Evolutionary conservation across 2,329 filamentous ascomycete genomes (phyloP).

Genomic region (Mycosphaerelloides madeirae): DNA sequence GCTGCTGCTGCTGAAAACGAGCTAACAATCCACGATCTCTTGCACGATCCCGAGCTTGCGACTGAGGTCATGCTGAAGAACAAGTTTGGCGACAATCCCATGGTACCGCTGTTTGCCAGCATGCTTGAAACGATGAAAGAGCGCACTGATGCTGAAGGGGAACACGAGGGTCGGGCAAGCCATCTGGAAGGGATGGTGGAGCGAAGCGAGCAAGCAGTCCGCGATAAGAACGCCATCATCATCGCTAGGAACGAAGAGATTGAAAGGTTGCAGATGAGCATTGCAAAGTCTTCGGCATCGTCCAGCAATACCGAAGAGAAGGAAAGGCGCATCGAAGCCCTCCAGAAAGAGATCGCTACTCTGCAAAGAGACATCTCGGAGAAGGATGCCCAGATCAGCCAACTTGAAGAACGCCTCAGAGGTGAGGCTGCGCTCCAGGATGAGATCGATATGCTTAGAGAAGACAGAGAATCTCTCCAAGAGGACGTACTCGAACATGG

Average conservation of each 20-base stretch:
- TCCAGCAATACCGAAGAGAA: conserved; percentile 49
- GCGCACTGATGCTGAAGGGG: conserved; percentile 11
- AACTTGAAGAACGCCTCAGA: conserved; percentile 20
- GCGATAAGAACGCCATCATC: conserved; percentile 63
- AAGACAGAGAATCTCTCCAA: conserved; percentile 22
- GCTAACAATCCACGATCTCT: conserved; percentile 17
- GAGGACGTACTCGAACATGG: conserved; percentile 26
- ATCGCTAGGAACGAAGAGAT: conserved; percentile 87
- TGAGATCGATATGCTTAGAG: conserved; percentile 22
- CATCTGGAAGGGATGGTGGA: conserved; percentile 27
- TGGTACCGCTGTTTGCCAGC: conserved; percentile 15
- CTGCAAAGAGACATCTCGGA: conserved; percentile 34
- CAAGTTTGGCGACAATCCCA: conserved; percentile 19
- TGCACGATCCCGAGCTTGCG: conserved; percentile 13
- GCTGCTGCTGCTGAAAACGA: conserved; percentile 6
- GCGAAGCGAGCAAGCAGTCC: conserved; percentile 69
- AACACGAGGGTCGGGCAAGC: conserved; percentile 15
- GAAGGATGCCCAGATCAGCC: conserved; percentile 23
- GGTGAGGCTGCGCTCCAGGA: conserved; percentile 24
- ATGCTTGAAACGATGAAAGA: conserved; percentile 17
- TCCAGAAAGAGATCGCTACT: conserved; percentile 59
- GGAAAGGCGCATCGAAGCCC: conserved; percentile 59
- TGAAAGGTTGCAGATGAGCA: conserved; percentile 72
- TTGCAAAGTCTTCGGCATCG: conserved; percentile 59
- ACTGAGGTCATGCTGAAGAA: conserved; percentile 13